Percentiles rank a stretch among this genome's conserved stretches.
Evolutionary conservation across 768 basidiomycete genomes (phyloP).

Genomic region (Wakefieldia striispora): DNA sequence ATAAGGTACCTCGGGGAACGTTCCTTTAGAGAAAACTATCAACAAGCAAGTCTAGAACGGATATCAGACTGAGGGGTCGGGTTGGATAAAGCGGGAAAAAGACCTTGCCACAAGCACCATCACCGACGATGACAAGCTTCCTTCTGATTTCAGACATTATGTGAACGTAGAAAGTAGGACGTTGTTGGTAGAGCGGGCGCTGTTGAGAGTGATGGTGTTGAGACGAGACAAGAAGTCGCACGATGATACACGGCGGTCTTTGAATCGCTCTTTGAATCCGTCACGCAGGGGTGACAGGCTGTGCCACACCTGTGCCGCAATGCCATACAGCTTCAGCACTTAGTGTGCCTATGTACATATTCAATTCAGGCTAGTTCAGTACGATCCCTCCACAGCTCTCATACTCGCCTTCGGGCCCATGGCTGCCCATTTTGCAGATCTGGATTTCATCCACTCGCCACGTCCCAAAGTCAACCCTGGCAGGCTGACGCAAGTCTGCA

Average conservation of each 20-base stretch:
- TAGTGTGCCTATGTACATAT: neutral
- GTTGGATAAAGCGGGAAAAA: slow-evolving; percentile 2
- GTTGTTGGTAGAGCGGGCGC: slow-evolving; percentile 33
- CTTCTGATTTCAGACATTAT: slow-evolving; percentile 96
- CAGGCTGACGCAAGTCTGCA: slow-evolving; percentile 18
- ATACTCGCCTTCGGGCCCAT: slow-evolving; percentile 61
- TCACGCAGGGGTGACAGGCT: slow-evolving; percentile 12
- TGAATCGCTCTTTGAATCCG: slow-evolving; percentile 34
- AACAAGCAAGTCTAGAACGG: slow-evolving; percentile 76
- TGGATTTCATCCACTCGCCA: slow-evolving; percentile 58
- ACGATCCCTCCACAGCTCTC: slow-evolving; percentile 39
- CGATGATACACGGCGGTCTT: slow-evolving; percentile 36
- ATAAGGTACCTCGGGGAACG: slow-evolving; percentile 80
- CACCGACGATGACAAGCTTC: slow-evolving; percentile 98
- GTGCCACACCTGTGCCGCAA: slow-evolving; percentile 34
- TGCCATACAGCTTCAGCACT: slow-evolving; percentile 13
- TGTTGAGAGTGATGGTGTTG: slow-evolving; percentile 37
- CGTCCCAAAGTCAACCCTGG: slow-evolving; percentile 47
- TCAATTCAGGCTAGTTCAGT: neutral
- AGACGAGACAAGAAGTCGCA: slow-evolving; percentile 39
- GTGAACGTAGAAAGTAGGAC: slow-evolving; percentile 34
- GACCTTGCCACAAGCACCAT: slow-evolving; percentile 96
- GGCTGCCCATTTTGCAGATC: slow-evolving; percentile 71
- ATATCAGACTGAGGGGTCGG: slow-evolving; percentile 18
- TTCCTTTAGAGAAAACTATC: slow-evolving; percentile 96